Evolutionary conservation across 1,139 yeast species (phyloP), one percentile per base, ranked within the genome.

Genomic region (Blastobotrys proliferans): DNA sequence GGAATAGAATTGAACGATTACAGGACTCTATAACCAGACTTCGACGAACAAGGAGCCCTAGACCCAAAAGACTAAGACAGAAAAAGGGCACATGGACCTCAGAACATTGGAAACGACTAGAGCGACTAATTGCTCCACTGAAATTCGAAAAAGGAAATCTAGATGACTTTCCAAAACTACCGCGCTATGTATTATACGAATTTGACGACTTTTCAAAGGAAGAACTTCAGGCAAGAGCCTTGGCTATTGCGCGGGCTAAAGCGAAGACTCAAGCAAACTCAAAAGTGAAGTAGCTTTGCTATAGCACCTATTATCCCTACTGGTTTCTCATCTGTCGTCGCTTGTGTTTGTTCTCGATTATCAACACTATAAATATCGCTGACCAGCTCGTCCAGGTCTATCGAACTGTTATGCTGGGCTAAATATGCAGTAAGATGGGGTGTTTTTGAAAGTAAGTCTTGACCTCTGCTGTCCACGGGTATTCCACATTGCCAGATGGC

Each of bases 171-270:
- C 11, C 6, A 11, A 26, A 13, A 6, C 40, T 50, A 9, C 51
- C 53, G 6, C 13, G 17, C 4, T 37, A 43, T 8, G 42, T 50
- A 2, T 22, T 41, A 13, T 37, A 43, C 16, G 44, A 43, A 16
- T 47, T 50, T 25, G 38, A 43, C 22, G 41, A 38, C 17, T 50
- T 50, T 38, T 25, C 41, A 1, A 19, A 19, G 4, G 35, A 44
- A 22, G 51, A 50, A 28, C 32, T 50, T 8, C 39, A 25, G 21
- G 40, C 47, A 10, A 39, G 53, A 13, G 53, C 51, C 2, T 36
- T 50, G 31, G 51, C 52, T 6, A 26, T 50, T 17, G 47, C 49
- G 10, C 43, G 52, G 14, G 27, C 39, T 3, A 19, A 18, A 20
- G 5, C 10, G 5, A 29, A 17, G 18, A 14, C 6, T 9, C 33